Percentiles rank a stretch among this genome's conserved stretches.
Evolutionary conservation across 352 stramenopile species (phyloP).

Genomic region (Blastocystis sp.): DNA sequence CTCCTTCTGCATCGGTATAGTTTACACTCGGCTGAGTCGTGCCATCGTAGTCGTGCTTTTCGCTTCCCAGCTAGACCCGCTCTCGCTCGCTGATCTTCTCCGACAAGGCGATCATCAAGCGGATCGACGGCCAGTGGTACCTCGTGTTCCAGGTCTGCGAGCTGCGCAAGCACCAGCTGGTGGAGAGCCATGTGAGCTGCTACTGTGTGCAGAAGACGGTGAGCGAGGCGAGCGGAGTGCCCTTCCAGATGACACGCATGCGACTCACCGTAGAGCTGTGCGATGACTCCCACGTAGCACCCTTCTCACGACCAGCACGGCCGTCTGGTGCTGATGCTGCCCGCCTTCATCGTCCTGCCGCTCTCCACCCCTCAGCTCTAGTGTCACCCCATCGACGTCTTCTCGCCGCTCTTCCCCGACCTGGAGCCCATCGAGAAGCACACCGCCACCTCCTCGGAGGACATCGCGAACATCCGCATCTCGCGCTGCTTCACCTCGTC

Average conservation of each 20-base stretch:
- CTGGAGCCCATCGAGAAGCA: not conserved
- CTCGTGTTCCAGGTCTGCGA: constrained; percentile 83
- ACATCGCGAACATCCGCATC: not conserved
- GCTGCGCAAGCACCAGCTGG: constrained; percentile 70
- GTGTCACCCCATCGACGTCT: constrained; percentile 2
- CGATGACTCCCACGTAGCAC: not conserved
- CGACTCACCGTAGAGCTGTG: not conserved
- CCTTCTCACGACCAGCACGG: not conserved
- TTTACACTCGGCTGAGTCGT: constrained; percentile 47
- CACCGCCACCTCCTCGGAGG: not conserved
- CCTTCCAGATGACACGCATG: constrained; percentile 42
- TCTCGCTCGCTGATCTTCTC: constrained; percentile 72
- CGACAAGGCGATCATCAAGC: constrained; percentile 74
- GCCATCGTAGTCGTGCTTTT: not conserved
- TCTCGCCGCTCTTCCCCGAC: not conserved
- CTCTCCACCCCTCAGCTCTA: not conserved
- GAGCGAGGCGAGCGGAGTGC: not conserved
- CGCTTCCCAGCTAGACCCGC: not conserved
- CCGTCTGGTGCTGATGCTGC: not conserved
- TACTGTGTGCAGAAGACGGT: constrained; percentile 53
- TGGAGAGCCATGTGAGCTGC: constrained; percentile 1
- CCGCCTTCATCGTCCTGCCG: not conserved
- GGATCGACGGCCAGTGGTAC: constrained; percentile 78
- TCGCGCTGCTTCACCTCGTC: constrained; percentile 28
- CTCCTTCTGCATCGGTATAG: constrained; percentile 40